Evolutionary conservation across 768 basidiomycete species (phyloP).

Genomic region (Podaxis sp.): DNA sequence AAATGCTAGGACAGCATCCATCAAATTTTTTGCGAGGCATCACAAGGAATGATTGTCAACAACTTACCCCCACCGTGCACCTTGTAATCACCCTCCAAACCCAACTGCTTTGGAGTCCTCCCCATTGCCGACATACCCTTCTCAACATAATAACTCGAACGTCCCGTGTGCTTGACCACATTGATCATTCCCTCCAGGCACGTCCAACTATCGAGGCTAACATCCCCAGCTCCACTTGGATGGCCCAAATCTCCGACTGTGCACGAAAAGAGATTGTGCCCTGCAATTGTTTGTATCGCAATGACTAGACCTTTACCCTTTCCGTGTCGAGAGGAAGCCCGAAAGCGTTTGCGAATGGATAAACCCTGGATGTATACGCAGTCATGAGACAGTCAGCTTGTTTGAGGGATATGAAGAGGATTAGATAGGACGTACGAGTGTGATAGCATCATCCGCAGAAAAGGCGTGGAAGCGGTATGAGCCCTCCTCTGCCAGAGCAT

Average conservation of each 20-base stretch:
- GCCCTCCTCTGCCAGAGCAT: conserved; percentile 67
- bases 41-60: not conserved
- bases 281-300: conserved; percentile 73
- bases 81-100: conserved; percentile 57
- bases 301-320: conserved; percentile 82
- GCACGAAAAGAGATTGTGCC: conserved; percentile 77
- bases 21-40: conserved; percentile 2
- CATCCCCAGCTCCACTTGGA: conserved; percentile 61
- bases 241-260: conserved; percentile 80
- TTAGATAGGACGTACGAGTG: conserved; percentile 40
- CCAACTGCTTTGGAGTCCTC: conserved; percentile 69
- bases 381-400: not conserved
- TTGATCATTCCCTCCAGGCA: conserved; percentile 76
- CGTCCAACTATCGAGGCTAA: conserved; percentile 78
- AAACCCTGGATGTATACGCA: conserved; percentile 39
- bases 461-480: conserved; percentile 70
- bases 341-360: conserved; percentile 80
- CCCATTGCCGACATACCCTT: conserved; percentile 84
- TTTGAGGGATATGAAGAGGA: not conserved
- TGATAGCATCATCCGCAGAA: conserved; percentile 74
- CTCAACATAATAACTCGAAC: conserved; percentile 83
- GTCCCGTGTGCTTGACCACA: conserved; percentile 75
- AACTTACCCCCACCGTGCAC: conserved; percentile 75
- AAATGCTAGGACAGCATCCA: conserved; percentile 49
- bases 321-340: conserved; percentile 61